Base-by-base conservation (phyloP, 192 early-diverging fungal genomes). In the Thoreauomyces humboldtii region DNA sequence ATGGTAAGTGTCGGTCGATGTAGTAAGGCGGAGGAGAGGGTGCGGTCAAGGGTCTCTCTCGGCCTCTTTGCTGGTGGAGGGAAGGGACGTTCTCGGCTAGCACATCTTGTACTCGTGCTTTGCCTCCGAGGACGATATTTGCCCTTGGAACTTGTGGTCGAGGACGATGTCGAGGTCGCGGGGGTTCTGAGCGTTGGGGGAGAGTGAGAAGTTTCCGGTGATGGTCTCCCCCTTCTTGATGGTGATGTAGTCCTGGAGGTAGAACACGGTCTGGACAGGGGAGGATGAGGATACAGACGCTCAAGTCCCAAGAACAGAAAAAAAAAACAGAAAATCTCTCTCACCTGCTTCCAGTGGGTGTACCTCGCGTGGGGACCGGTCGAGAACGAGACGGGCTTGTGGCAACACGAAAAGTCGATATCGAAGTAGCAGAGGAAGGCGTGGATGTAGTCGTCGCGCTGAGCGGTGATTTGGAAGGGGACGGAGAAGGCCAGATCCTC, bases 271-370 rank as follows among this genome's bases (percentile, higher is more conserved):
- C 79, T 83, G 43, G 14, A 61, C 2, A 46, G n/a, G n/a, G n/a
- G n/a, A n/a, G n/a, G 38, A 52, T 19, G 9, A 1, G 61, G 22
- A n/a, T n/a, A n/a, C n/a, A n/a, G n/a, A n/a, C n/a, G n/a, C n/a
- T n/a, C n/a, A n/a, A n/a, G n/a, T n/a, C n/a, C n/a, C n/a, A n/a
- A n/a, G n/a, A n/a, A n/a, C n/a, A n/a, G n/a, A n/a, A n/a, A n/a
- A n/a, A n/a, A n/a, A n/a, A n/a, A n/a, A n/a, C n/a, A n/a, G n/a
- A n/a, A n/a, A n/a, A n/a, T n/a, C n/a, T n/a, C n/a, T 60, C 60
- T 31, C 52, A 82, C 81, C 80, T 99, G 96, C 78, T 98, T 97
- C 97, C 97, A 99, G 71, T 99, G 97, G n/a, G 97, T 99, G 81
- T 96, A 89, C 76, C 85, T 77, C 66, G 82, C 77, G 65, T 91